Evolutionary conservation across 169 alveolate species (phyloP), one percentile per base, ranked within the genome.

Genomic region (Plasmodium cynomolgi): DNA sequence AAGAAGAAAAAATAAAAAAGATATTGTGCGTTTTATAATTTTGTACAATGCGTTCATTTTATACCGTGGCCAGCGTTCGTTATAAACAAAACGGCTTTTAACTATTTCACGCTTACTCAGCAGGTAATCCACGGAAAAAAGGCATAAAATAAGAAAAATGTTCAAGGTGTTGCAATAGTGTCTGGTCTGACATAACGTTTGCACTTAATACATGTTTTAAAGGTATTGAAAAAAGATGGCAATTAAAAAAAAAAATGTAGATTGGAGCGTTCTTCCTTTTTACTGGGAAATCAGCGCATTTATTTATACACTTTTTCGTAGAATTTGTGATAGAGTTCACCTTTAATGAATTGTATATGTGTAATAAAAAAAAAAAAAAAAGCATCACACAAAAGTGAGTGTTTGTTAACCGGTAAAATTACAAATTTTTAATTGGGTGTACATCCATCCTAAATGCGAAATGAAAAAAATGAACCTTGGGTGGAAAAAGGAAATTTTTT

Each of bases 41-140:
- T 79, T 79, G 44, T 58, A 79, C 83, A 88, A 79, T 79, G 44
- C 68, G 85, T 50, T 85, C n/a, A 44, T 39, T 23, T 75, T 85
- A 75, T 71, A 85, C 86, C 77, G 81, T 44, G 39, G 29, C 74
- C 44, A 75, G 72, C 37, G 93, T 85, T 74, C 93, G 62, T 85
- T 85, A 77, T 85, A 54, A 84, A 68, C 37, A 62, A 83, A 83
- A 29, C 3, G 33, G 17, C 71, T 72, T 71, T 13, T 73, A 20
- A 62, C 34, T 23, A 47, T 68, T 84, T 84, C 72, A 50, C 39
- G 31, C 68, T 85, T 85, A 85, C 47, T 20, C 37, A 23, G 75
- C 37, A 50, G 15, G 62, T 54, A 77, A 85, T 56, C 68, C 81
- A 50, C 68, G 83, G 68, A 85, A 11, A 50, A 77, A 29, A 7